Conservation (phyloP, 805 yeast species). For the Nakazawaea anatomiae region DNA sequence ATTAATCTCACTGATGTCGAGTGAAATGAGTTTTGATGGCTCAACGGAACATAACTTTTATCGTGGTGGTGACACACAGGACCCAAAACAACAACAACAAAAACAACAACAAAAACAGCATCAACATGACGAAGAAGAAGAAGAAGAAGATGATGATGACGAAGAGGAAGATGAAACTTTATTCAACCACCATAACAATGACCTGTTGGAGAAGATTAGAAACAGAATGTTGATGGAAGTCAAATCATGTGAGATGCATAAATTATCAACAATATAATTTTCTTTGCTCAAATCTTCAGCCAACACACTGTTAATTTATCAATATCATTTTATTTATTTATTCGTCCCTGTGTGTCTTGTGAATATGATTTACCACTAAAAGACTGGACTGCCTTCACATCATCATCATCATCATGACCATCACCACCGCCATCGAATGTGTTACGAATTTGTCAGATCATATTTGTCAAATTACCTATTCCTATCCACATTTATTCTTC, state of each 20-base stretch:
- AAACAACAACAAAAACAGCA: neutral
- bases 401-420: no score
- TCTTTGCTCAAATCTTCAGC: no score
- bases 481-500: no score
- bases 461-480: no score
- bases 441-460: no score
- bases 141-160: neutral
- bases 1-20: neutral
- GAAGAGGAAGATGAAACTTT: constrained; percentile 5
- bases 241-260: constrained; percentile 5
- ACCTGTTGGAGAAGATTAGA: constrained; percentile 3
- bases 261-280: neutral
- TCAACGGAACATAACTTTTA: neutral
- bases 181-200: neutral
- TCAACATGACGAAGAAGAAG: neutral
- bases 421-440: no score
- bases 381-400: no score
- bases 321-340: neutral
- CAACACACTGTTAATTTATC: neutral
- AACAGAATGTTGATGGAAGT: constrained; percentile 8
- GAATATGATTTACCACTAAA: no score
- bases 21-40: neutral
- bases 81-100: neutral
- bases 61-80: neutral
- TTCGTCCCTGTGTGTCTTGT: no score